A percentile compares a stretch with the other conserved stretches of the same genome.
Conservation (phyloP, 176 grass and related monocot species). For the Oryza australiensis region DNA sequence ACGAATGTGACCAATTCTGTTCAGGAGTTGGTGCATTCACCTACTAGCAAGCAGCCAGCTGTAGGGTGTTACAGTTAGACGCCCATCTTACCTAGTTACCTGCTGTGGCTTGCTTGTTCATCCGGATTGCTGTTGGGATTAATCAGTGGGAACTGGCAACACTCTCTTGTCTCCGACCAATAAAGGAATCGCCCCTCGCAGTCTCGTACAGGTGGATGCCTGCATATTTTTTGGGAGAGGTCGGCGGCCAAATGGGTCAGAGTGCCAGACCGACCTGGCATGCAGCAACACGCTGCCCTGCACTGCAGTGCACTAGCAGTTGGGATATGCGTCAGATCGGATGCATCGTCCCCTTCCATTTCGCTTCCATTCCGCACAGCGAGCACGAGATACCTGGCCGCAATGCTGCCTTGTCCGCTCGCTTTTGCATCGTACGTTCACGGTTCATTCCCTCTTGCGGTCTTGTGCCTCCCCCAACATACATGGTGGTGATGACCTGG, state of each 20-base stretch:
- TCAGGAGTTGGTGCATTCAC: background rate
- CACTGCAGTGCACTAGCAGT: background rate
- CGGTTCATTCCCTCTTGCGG: background rate
- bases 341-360: conserved; percentile 9
- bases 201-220: background rate
- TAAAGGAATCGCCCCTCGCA: background rate
- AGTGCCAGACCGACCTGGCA: background rate
- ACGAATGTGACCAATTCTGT: background rate
- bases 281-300: background rate
- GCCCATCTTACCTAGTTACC: background rate
- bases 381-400: background rate
- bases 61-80: background rate
- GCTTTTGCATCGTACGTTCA: background rate
- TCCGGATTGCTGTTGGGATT: background rate
- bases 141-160: background rate
- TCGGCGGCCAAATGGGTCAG: conserved; percentile 8
- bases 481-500: background rate
- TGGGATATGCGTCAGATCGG: conserved; percentile 15
- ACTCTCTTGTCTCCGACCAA: background rate
- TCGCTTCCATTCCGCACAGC: background rate
- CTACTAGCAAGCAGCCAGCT: background rate
- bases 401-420: conserved; percentile 6
- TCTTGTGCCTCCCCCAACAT: background rate
- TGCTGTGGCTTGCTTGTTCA: background rate
- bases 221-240: too few relatives aligned